phyloP scores from a whole-genome alignment of 176 grass and related monocot genomes.

The Metroxylon sagu region DNA sequence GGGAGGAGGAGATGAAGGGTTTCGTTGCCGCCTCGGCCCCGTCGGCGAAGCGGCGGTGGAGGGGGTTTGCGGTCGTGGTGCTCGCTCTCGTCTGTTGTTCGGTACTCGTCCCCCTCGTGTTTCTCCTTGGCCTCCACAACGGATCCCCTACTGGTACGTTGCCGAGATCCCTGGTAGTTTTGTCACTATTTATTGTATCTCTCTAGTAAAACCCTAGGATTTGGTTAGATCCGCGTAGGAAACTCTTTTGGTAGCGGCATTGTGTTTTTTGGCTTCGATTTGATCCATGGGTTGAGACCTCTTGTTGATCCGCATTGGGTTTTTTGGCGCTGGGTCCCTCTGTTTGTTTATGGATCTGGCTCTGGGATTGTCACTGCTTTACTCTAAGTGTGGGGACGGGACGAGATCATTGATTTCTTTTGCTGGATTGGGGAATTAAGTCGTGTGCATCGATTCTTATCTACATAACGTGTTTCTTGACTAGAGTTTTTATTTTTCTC shows the following conservation, averaged over 20 bases:
- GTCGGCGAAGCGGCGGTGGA: constrained; percentile 74
- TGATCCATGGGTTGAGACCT: neutral
- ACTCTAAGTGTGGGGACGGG: no score
- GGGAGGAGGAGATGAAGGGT: neutral
- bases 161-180: neutral
- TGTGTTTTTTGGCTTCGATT: neutral
- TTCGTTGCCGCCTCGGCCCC: constrained; percentile 5
- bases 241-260: neutral
- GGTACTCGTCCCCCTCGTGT: constrained; percentile 87
- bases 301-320: neutral
- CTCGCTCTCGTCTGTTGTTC: constrained; percentile 94
- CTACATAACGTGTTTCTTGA: no score
- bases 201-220: no score
- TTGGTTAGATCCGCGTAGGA: no score
- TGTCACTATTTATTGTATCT: no score
- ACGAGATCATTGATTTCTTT: no score
- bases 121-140: constrained; percentile 52
- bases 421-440: no score
- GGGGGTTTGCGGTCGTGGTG: constrained; percentile 65
- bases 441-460: no score
- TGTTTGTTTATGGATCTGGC: constrained; percentile 27
- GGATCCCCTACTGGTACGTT: constrained; percentile 66
- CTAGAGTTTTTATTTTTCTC: no score
- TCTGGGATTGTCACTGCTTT: constrained; percentile 7
- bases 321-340: constrained; percentile 30